phyloP scores from a whole-genome alignment of 345 rosid species.

The Aquilaria sinensis region DNA sequence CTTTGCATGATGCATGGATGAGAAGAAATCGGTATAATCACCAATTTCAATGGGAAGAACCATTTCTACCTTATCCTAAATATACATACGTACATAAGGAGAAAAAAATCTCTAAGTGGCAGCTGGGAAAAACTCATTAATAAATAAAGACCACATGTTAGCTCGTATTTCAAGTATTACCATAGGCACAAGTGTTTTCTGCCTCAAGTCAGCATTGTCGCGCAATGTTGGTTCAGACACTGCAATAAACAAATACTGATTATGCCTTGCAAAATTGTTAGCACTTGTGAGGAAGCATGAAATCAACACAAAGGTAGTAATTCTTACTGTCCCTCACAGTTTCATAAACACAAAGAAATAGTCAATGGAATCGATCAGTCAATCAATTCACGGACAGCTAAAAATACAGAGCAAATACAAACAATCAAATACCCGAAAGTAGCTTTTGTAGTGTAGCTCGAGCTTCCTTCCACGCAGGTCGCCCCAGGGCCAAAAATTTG shows the following conservation, averaged over 20 bases:
- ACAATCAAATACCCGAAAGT: slow-evolving; percentile 44
- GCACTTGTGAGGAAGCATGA: neutral
- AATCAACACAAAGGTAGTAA: too few species aligned
- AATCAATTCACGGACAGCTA: neutral
- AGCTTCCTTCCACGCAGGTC: slow-evolving; percentile 92
- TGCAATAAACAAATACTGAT: slow-evolving; percentile 23
- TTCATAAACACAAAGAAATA: neutral
- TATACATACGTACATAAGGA: slow-evolving; percentile 7
- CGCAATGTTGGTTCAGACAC: slow-evolving; percentile 55
- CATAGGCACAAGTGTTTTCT: slow-evolving; percentile 52
- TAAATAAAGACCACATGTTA: neutral
- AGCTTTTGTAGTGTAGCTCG: slow-evolving; percentile 66
- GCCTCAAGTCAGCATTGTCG: slow-evolving; percentile 50
- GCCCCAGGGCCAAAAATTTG: slow-evolving; percentile 44
- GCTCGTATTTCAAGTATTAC: slow-evolving; percentile 24
- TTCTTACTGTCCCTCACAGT: neutral
- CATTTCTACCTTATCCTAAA: slow-evolving; percentile 70
- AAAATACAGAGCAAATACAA: neutral
- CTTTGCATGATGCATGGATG: slow-evolving; percentile 81
- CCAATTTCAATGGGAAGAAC: slow-evolving; percentile 73
- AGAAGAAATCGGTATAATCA: slow-evolving; percentile 87
- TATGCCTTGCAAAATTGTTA: neutral
- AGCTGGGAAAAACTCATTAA: neutral
- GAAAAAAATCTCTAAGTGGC: neutral
- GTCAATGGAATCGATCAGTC: neutral